These are phyloP conservation scores for Fusarium algeriense DNA, from an alignment of 2,329 filamentous ascomycete genomes.

Conservation along the genomic window DNA sequence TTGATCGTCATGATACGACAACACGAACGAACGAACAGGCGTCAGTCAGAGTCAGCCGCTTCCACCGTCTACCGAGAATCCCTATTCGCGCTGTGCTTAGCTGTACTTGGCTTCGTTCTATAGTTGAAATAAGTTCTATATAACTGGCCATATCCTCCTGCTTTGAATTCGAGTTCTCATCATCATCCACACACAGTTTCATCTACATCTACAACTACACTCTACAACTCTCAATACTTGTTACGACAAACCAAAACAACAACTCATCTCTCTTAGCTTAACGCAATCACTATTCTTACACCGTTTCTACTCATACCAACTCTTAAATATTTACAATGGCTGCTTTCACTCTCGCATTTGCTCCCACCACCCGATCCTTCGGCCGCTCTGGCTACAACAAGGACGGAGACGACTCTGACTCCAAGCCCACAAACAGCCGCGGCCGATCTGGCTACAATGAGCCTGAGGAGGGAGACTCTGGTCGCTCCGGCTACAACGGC, in stretches of 20 bases:
- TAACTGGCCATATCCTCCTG: constrained; percentile 26
- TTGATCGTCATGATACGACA: constrained; percentile 36
- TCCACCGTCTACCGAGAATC: constrained; percentile 20
- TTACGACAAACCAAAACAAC: constrained; percentile 1
- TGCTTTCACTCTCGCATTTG: constrained; percentile 45
- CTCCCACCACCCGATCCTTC: constrained; percentile 44
- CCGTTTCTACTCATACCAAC: not conserved
- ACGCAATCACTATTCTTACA: not conserved
- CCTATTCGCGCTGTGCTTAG: constrained; percentile 12
- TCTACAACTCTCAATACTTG: constrained; percentile 5
- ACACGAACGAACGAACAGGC: constrained; percentile 30
- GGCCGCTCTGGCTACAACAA: constrained; percentile 44
- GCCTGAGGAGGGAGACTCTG: constrained; percentile 53
- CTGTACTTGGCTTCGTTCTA: constrained; percentile 7
- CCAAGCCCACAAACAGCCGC: constrained; percentile 51
- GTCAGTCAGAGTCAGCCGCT: constrained; percentile 42
- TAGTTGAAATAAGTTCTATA: constrained; percentile 26
- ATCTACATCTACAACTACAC: constrained; percentile 19
- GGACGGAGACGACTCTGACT: constrained; percentile 46
- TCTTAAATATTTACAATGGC: constrained; percentile 46
- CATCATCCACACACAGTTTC: constrained; percentile 25
- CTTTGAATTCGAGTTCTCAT: constrained; percentile 18
- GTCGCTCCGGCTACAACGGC: constrained; percentile 58
- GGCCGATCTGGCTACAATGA: constrained; percentile 61
- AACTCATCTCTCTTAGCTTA: constrained; percentile 11